Base-by-base conservation (phyloP, 805 yeast species). In the Candida xiaguanensis region DNA sequence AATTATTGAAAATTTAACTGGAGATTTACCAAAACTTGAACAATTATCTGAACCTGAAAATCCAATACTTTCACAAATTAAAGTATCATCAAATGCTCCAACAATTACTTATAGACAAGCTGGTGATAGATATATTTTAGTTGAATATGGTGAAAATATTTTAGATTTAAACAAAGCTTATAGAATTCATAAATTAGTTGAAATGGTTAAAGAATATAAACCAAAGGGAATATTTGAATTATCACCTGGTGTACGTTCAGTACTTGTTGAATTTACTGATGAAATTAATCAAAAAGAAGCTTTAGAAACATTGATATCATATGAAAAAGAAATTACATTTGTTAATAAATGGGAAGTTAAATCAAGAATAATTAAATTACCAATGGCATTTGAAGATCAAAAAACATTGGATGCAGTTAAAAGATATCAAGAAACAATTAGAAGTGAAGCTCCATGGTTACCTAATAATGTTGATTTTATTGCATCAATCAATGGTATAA, bases 211-310 rank as follows among this genome's bases (percentile, higher is more conserved):
- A 33, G 67, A 69, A 18, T 75, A 80, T 48, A 70, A 78, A 43
- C 82, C 95, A 20, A 60, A 67, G 39, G 98, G 97, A 41, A 82
- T 91, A 43, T 78, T 87, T 42, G 98, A 93, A 63, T 87, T 93
- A 96, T 88, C 96, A 1, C 95, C 86, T 50, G 98, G 98, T 67
- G 98, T 93, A 23, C 75, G 98, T 56, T 90, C 98, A 4, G 96
- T 93, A 23, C 74, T 91, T 57, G 77, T 91, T 56, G 96, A 91
- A 62, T 93, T 68, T 58, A 82, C 87, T 57, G 86, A 84, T 34
- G 61, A 70, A 36, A 73, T 85, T 28, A 56, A 77, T 15, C 98
- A 91, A 66, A 48, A 65, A 28, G 67, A 70, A 8, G 64, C 91
- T 34, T 61, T 93, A 44, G 70, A 74, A 36, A 74, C 81, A 18